Conservation (phyloP, 495 filamentous ascomycete species). For the Neurospora sp. region DNA sequence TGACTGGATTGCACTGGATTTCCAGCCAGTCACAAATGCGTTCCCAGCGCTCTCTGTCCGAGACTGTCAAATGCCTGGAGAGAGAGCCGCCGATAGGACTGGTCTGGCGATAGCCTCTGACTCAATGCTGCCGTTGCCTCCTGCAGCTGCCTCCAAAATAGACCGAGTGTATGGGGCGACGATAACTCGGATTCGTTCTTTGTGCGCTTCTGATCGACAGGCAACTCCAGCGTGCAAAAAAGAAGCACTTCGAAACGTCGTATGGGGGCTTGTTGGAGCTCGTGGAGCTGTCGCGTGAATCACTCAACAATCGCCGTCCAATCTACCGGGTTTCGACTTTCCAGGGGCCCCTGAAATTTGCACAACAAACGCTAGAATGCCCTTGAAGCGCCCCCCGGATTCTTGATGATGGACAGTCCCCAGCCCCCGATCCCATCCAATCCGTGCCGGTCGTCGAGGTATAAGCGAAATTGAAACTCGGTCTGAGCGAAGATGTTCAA, state of each 20-base stretch:
- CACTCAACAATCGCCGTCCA: slow-evolving; percentile 14
- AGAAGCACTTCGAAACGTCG: neutral
- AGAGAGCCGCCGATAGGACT: neutral
- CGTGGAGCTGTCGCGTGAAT: slow-evolving; percentile 5
- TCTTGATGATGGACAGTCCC: slow-evolving; percentile 6
- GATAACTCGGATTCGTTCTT: neutral
- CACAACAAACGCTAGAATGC: slow-evolving; percentile 4
- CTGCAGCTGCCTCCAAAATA: neutral
- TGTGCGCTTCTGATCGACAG: neutral
- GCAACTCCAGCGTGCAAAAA: neutral
- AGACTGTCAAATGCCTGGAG: neutral
- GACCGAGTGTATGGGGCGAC: neutral
- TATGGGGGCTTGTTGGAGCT: neutral
- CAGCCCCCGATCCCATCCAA: slow-evolving; percentile 7
- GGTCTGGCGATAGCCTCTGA: neutral
- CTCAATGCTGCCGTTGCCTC: neutral
- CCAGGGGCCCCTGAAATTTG: slow-evolving; percentile 12
- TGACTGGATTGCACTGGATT: neutral
- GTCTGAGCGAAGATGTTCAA: slow-evolving; percentile 2
- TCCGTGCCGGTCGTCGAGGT: slow-evolving; percentile 6
- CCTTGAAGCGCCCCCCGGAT: slow-evolving; percentile 14
- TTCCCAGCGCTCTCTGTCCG: neutral
- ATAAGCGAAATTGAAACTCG: slow-evolving; percentile 24
- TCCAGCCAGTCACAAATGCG: neutral
- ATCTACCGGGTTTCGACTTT: slow-evolving; percentile 4